A percentile compares a stretch with the other conserved stretches of the same genome.
Conservation (phyloP, 257 asterid genomes). For the Rauvolfia tetraphylla region DNA sequence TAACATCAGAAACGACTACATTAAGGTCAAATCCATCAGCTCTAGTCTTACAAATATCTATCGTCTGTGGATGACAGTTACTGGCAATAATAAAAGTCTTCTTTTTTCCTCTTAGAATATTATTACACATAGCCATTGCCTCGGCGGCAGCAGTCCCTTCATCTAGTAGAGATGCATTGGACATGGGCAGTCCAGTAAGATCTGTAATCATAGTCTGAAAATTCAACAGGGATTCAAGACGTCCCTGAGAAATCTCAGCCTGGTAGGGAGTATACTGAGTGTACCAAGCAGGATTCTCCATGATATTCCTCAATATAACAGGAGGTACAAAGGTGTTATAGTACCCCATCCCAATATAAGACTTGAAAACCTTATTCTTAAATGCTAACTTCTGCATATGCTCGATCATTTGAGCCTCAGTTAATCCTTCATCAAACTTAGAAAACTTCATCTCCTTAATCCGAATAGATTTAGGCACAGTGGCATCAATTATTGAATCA, state of each 20-base stretch:
- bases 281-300: slow-evolving; percentile 99
- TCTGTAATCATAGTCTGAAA: slow-evolving; percentile 89
- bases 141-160: slow-evolving; percentile 98
- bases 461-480: slow-evolving; percentile 91
- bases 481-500: slow-evolving; percentile 74
- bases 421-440: slow-evolving; percentile 68
- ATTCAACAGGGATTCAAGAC: slow-evolving; percentile 86
- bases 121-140: slow-evolving; percentile 99
- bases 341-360: slow-evolving; percentile 94
- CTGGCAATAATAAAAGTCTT: slow-evolving; percentile 84
- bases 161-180: slow-evolving; percentile 91
- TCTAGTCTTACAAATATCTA: slow-evolving; percentile 80
- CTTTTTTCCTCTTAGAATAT: slow-evolving; percentile 78
- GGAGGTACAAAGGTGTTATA: slow-evolving; percentile 85
- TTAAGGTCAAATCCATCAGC: slow-evolving; percentile 86
- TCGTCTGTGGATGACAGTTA: slow-evolving; percentile 96
- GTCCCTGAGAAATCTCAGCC: slow-evolving; percentile 96
- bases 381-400: slow-evolving; percentile 79
- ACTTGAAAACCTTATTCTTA: slow-evolving; percentile 71
- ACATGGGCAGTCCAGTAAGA: slow-evolving; percentile 93
- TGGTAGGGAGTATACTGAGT: slow-evolving; percentile 98
- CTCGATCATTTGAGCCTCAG: slow-evolving; percentile 83
- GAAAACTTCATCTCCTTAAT: slow-evolving; percentile 56
- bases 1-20: slow-evolving; percentile 65
- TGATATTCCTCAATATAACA: slow-evolving; percentile 76